Evolutionary conservation across 805 yeast species (phyloP).

Genomic region (Candida patagonica): DNA sequence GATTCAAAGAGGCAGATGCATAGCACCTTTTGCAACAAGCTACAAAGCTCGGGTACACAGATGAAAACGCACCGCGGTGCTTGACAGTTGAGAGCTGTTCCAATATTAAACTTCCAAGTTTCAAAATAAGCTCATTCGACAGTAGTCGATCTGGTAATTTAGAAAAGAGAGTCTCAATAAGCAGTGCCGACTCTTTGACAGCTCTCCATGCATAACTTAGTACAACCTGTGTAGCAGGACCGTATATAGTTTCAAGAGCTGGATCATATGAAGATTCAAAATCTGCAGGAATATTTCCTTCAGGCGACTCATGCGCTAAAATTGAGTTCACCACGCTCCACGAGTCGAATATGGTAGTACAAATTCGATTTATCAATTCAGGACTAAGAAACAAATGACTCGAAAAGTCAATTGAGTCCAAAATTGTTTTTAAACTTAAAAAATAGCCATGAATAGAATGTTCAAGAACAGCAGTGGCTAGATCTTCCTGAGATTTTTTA

Average conservation of each 20-base stretch:
- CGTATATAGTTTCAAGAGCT: slow-evolving; percentile 22
- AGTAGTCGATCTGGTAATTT: slow-evolving; percentile 23
- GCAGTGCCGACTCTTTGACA: slow-evolving; percentile 59
- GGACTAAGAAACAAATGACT: slow-evolving; percentile 8
- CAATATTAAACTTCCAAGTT: slow-evolving; percentile 46
- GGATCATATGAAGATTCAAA: slow-evolving; percentile 18
- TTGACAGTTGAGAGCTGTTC: slow-evolving; percentile 64
- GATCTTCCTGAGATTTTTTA: slow-evolving; percentile 28
- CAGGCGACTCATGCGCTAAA: slow-evolving; percentile 62
- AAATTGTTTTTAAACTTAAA: slow-evolving; percentile 44
- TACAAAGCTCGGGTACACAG: slow-evolving; percentile 74
- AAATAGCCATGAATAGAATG: slow-evolving; percentile 63
- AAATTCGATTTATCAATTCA: slow-evolving; percentile 16
- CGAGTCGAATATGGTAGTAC: slow-evolving; percentile 16
- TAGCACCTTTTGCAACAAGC: slow-evolving; percentile 54
- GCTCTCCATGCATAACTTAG: slow-evolving; percentile 76
- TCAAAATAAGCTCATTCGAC: slow-evolving; percentile 23
- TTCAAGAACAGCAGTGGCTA: slow-evolving; percentile 36
- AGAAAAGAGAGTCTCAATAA: slow-evolving; percentile 40
- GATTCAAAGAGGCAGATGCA: slow-evolving; percentile 25
- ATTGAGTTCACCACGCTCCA: slow-evolving; percentile 43
- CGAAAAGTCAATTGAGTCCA: slow-evolving; percentile 24
- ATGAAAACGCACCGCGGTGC: slow-evolving; percentile 88
- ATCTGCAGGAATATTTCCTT: slow-evolving; percentile 47
- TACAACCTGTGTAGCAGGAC: slow-evolving; percentile 34